A percentile compares a stretch with the other conserved stretches of the same genome.
Conservation (phyloP, 106 monocot species). For the Alisma plantagoaquatica region DNA sequence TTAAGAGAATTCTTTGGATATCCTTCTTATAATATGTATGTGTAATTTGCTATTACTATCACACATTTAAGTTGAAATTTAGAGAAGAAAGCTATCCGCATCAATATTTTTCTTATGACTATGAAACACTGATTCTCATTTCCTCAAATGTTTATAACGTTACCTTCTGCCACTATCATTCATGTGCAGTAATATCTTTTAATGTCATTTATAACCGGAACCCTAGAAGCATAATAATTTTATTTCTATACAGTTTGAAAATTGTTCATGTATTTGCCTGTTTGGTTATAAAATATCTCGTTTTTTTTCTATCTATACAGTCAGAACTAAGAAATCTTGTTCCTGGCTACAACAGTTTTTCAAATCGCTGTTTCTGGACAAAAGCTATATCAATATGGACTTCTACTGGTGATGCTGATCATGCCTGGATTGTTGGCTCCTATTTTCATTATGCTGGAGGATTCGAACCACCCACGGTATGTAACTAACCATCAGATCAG, state of each 20-base stretch:
- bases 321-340: not conserved
- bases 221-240: no score
- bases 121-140: no score
- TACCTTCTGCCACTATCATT: no score
- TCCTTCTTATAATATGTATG: no score
- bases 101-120: no score
- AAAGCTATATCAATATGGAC: slow-evolving; percentile 99
- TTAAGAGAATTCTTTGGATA: no score
- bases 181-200: no score
- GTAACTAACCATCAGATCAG: not conserved
- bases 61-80: no score
- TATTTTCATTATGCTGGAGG: slow-evolving; percentile 96
- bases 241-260: not conserved
- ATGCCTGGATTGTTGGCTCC: slow-evolving; percentile 88
- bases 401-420: slow-evolving; percentile 85
- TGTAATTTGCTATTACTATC: no score
- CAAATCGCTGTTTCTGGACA: slow-evolving; percentile 91
- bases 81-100: no score
- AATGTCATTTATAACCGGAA: no score
- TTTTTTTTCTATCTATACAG: not conserved
- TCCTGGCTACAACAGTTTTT: slow-evolving; percentile 43
- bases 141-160: no score
- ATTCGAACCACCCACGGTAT: slow-evolving; percentile 79
- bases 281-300: not conserved
- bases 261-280: not conserved